Base-by-base conservation (phyloP, 371 early-diverging fungal genomes). In the Phascolomyces articulosus region DNA sequence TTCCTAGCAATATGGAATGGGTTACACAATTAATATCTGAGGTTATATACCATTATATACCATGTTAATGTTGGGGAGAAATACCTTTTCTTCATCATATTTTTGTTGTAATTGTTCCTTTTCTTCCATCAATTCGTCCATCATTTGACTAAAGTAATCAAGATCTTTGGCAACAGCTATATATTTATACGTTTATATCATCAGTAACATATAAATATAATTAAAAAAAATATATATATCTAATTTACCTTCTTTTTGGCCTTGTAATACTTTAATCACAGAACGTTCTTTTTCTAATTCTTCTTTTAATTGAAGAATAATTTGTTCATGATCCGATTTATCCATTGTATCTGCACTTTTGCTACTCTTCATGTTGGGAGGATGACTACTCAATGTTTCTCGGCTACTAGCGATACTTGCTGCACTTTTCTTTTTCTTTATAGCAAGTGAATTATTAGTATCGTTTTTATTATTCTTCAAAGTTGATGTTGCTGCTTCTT, bases 61-160 rank as follows among this genome's bases (percentile, higher is more conserved):
- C 16, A 44, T 13, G 1, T 44, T 13, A 1, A n/a, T 44, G 44
- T 44, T 44, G 34, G 34, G 34, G 24, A 40, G 16, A 4, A 15
- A 44, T 70, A 77, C 71, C 67, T 70, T 74, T 63, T 74, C 77
- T 44, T 72, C 63, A n/a, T 77, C 75, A 40, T 70, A 72, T 61
- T 74, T 70, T 54, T 65, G 65, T 9, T 69, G 66, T 26, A 73
- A 63, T n/a, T 60, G 38, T 20, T 77, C 79, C 57, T 73, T 82
- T 57, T 79, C 64, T 75, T 85, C 74, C 74, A 85, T 74, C 20
- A 82, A 28, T 62, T 85, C 77, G 72, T 90, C 75, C 56, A 78
- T 62, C 57, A 79, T 60, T 29, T 78, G 57, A 70, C 84, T 64
- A 28, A 82, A 79, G 47, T 79, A 82, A 28, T 82, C 82, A 2